Conservation (phyloP, 306 rosid genomes). For the Styphnolobium japonicum region DNA sequence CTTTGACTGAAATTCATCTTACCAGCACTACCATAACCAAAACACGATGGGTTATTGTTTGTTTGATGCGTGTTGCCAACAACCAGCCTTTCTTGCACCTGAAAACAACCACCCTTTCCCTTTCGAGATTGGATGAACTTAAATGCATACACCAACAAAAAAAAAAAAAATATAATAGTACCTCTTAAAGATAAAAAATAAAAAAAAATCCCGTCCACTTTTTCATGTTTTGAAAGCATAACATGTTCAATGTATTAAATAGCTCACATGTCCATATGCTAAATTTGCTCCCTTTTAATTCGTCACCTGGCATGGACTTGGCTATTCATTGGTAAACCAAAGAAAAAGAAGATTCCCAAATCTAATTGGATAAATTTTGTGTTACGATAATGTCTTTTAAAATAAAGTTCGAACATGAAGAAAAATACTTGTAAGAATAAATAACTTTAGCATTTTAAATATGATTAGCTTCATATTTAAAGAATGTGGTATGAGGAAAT, state of each 20-base stretch:
- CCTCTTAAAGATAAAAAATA: no score
- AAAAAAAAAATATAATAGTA: no score
- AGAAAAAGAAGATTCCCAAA: background rate
- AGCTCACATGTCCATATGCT: conserved; percentile 31
- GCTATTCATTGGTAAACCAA: background rate
- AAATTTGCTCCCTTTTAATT: conserved; percentile 1
- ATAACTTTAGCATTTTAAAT: no score
- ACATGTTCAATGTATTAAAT: conserved; percentile 37
- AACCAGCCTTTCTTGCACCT: no score
- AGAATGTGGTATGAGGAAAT: no score
- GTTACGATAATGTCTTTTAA: no score
- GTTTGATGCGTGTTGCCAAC: no score
- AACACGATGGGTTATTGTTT: background rate
- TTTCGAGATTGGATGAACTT: background rate
- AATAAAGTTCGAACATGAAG: no score
- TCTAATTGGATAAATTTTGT: background rate
- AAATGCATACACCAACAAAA: background rate
- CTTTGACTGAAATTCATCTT: conserved; percentile 22
- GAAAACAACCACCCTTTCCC: no score
- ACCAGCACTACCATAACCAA: background rate
- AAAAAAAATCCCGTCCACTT: conserved; percentile 5
- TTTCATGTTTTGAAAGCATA: conserved; percentile 13
- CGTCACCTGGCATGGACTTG: conserved; percentile 17
- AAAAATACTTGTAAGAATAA: no score
- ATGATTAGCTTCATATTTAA: no score